Base-by-base conservation (phyloP, 2,329 filamentous ascomycete genomes). In the Fusarium sp. region DNA sequence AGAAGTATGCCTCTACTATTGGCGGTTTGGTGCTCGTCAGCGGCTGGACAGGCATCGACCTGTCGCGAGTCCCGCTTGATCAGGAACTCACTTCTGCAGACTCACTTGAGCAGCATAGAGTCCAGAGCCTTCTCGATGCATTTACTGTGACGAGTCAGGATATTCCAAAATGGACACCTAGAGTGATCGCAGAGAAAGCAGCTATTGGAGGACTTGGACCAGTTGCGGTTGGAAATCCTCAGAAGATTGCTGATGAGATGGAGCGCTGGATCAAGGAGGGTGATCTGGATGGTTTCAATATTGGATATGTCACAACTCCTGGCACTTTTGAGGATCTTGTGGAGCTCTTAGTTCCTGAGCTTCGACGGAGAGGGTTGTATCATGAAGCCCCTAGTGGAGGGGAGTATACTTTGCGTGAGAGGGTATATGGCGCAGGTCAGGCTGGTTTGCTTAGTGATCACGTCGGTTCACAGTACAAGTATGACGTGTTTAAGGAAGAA, bases 341-440 rank as follows among this genome's bases (percentile, higher is more conserved):
- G 5, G 74, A 79, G 22, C 69, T 78, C 5, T 44, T 79, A 6
- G 64, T 79, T 1, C 77, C 78, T 5, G 78, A 78, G 40, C 66
- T 79, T 25, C 65, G 75, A 24, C 65, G 65, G 20, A 67, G 78
- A 2, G 76, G 77, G 0, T n/a, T 78, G 2, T 81, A 80, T 49
- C 69, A 70, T 6, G 67, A 67, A 12, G 16, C 43, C 5, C 72
- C 75, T 0, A 66, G 38, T 7, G 80, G 82, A 29, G 79, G 81
- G 18, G 70, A 74, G n/a, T 71, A 24, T 27, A 88, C 86, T 4
- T 84, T 84, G 1, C 79, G 88, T 20, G 89, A 91, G 78, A 90
- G 86, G 78, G 80, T 91, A 0, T 91, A 90, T 75, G 88, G 88
- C 0, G 82, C 81, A 65, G 89, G 89, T 0, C 88, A 91, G 75